Evolutionary conservation across 768 basidiomycete species (phyloP).

Genomic region (Pilatotrama ljubarskyi): DNA sequence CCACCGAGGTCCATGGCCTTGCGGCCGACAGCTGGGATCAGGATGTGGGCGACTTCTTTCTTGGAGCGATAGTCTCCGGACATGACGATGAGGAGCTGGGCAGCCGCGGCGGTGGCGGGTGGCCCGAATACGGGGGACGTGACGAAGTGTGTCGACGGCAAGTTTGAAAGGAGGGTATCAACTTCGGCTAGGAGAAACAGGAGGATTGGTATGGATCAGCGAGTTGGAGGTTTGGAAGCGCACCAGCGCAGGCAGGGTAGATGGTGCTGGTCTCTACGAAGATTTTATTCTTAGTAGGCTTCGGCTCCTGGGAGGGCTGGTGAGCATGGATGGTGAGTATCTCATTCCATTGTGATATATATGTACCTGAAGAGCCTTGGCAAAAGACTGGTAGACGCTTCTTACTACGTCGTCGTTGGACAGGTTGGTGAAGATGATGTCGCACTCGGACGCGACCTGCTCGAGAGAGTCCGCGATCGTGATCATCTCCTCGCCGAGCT

Average conservation of each 20-base stretch:
- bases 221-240: constrained; percentile 52
- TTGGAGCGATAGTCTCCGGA: constrained; percentile 82
- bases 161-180: constrained; percentile 61
- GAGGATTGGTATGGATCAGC: constrained; percentile 41
- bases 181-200: constrained; percentile 53
- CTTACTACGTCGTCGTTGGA: constrained; percentile 71
- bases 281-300: constrained; percentile 58
- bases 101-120: constrained; percentile 63
- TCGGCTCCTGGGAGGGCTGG: constrained; percentile 28
- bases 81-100: constrained; percentile 71
- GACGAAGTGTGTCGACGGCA: constrained; percentile 63
- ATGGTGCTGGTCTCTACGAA: constrained; percentile 89
- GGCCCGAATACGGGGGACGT: constrained; percentile 78
- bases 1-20: constrained; percentile 82
- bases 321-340: background rate
- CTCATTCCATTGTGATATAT: background rate
- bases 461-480: constrained; percentile 55
- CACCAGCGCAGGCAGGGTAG: constrained; percentile 29
- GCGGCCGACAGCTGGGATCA: constrained; percentile 76
- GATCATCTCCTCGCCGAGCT: constrained; percentile 54
- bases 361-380: constrained; percentile 56
- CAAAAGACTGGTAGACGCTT: constrained; percentile 60
- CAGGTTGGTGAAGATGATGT: constrained; percentile 76
- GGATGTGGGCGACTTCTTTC: constrained; percentile 73
- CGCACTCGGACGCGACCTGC: constrained; percentile 65